These are phyloP conservation scores for Alternaria conjuncta DNA, from an alignment of 2,329 filamentous ascomycete species.

Conservation along the genomic window DNA sequence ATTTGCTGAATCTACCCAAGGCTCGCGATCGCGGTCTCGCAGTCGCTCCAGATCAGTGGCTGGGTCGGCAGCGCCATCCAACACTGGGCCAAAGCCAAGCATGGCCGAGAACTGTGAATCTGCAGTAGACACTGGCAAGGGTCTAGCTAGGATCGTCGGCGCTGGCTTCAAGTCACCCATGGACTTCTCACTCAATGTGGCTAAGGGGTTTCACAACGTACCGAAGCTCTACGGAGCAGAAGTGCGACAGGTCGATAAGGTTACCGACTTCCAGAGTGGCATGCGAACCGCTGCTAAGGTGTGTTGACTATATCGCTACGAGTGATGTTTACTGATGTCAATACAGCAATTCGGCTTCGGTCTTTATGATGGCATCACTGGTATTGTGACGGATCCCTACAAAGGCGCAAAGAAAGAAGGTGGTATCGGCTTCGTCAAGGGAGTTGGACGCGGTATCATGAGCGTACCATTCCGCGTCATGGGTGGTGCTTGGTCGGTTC, in stretches of 20 bases:
- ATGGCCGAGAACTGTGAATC: constrained; percentile 54
- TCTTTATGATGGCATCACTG: constrained; percentile 81
- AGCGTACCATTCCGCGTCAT: constrained; percentile 83
- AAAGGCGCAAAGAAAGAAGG: constrained; percentile 72
- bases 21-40: constrained; percentile 37
- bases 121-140: constrained; percentile 69
- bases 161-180: constrained; percentile 81
- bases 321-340: constrained; percentile 8
- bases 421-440: constrained; percentile 73
- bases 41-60: constrained; percentile 2
- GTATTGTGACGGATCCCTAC: constrained; percentile 78
- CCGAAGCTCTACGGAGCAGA: constrained; percentile 86
- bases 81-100: constrained; percentile 19
- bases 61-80: constrained; percentile 13
- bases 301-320: not conserved
- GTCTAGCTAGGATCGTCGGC: constrained; percentile 73
- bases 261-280: constrained; percentile 78
- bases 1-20: constrained; percentile 36
- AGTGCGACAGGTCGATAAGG: constrained; percentile 77
- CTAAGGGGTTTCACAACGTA: constrained; percentile 87
- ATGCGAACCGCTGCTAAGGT: constrained; percentile 77
- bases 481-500: constrained; percentile 68
- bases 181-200: constrained; percentile 82
- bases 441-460: constrained; percentile 82
- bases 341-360: constrained; percentile 73